Conservation (phyloP, 768 basidiomycete species). For the Tulasnella sp. region DNA sequence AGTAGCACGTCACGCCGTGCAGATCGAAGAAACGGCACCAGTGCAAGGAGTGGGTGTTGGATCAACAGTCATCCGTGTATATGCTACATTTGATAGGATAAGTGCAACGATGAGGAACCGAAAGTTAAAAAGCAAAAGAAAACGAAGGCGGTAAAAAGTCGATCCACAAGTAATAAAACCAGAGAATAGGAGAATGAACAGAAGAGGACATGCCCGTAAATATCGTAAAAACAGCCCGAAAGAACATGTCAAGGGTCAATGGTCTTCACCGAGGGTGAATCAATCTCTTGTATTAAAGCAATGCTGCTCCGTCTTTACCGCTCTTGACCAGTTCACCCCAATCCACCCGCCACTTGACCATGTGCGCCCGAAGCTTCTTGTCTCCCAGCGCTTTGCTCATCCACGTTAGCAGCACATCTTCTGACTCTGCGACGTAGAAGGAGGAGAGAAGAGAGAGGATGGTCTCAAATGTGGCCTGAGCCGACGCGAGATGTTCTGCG, state of each 20-base stretch:
- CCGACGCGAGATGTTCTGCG: conserved; percentile 72
- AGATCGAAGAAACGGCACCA: too few relatives aligned
- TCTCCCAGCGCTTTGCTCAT: conserved; percentile 48
- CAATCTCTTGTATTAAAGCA: conserved; percentile 22
- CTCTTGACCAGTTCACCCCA: conserved; percentile 46
- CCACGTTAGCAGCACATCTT: conserved; percentile 74
- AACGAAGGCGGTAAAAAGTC: too few relatives aligned
- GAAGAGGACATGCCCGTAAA: too few relatives aligned
- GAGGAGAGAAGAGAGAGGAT: conserved; percentile 84
- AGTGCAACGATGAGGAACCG: not conserved
- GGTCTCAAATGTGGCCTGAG: conserved; percentile 76
- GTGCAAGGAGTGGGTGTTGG: too few relatives aligned
- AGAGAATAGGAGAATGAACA: too few relatives aligned
- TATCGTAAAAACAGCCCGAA: too few relatives aligned
- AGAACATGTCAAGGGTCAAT: too few relatives aligned
- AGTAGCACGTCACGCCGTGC: too few relatives aligned
- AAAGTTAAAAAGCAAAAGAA: not conserved
- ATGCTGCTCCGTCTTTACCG: conserved; percentile 26
- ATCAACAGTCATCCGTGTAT: too few relatives aligned
- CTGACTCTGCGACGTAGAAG: conserved; percentile 88
- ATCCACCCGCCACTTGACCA: conserved; percentile 65
- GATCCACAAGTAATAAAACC: too few relatives aligned
- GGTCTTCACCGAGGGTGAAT: too few relatives aligned
- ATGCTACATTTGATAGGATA: too few relatives aligned
- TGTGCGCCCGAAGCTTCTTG: conserved; percentile 57